Evolutionary conservation across 2,329 filamentous ascomycete genomes (phyloP), one percentile per base, ranked within the genome.

Genomic region (Aspergillus eucalypticola): DNA sequence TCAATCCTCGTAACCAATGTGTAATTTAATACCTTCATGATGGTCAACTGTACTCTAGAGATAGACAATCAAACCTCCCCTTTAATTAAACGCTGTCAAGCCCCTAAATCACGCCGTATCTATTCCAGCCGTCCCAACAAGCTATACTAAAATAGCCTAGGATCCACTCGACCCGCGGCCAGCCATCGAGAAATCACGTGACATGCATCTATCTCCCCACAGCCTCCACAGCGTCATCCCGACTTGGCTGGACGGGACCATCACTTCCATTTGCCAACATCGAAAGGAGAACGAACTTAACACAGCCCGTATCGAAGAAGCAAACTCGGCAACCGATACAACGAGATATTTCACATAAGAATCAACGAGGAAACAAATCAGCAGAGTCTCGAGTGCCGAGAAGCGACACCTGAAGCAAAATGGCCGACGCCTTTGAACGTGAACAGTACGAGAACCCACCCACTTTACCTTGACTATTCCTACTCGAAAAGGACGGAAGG

Each of bases 341-440:
- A 35, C 32, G 11, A 13, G 10, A 35, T 35, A 35, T 35, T 3
- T 2, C 32, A 35, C 11, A 35, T 2, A 1, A 35, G 6, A 35
- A 13, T 35, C 32, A 35, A 35, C 41, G 10, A 44, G 15, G 19
- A 44, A 23, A 23, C 39, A 3, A 42, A 19, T 17, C 4, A 7
- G 21, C 17, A 15, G 11, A 35, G 2, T 35, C 13, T 35, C 5
- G 5, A 35, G 32, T 15, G 5, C 13, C 32, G 32, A 35, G 11
- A 35, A 35, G 32, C 32, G 32, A 35, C 32, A 35, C 11, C 32
- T 35, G 32, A 35, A 42, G 38, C 65, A 75, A 71, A 53, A 91
- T 91, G 89, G 88, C 88, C 50, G 89, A 91, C 75, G 84, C 88
- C 66, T 92, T 90, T 80, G 89, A 91, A 80, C 88, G 89, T 75